Percentiles rank a stretch among this genome's conserved stretches.
These are phyloP conservation scores for Saitozyma podzolica DNA, from an alignment of 768 basidiomycete species.

Conservation along the genomic window DNA sequence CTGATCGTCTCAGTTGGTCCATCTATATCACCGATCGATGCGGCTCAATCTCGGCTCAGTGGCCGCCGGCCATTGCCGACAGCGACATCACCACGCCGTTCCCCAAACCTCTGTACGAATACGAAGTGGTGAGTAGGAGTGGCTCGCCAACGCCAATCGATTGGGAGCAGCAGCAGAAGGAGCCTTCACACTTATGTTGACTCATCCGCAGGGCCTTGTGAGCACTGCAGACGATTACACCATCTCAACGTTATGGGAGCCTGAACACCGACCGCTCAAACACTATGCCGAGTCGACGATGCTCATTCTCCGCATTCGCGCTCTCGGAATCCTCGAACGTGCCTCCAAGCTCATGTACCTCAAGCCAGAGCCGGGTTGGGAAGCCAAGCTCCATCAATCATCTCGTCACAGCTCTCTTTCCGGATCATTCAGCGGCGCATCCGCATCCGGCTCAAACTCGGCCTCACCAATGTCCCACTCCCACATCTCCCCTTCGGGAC, in stretches of 20 bases:
- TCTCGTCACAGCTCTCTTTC: constrained; percentile 1
- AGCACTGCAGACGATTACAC: constrained; percentile 20
- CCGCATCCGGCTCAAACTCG: background rate
- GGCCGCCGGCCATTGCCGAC: constrained; percentile 34
- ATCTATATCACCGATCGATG: constrained; percentile 36
- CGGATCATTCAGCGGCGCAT: background rate
- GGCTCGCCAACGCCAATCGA: background rate
- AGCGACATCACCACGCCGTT: constrained; percentile 37
- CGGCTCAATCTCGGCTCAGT: constrained; percentile 34
- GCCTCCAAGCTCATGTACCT: constrained; percentile 43
- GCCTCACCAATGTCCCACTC: background rate
- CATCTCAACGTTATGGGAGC: constrained; percentile 15
- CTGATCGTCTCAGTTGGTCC: constrained; percentile 33
- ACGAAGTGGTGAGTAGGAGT: constrained; percentile 36
- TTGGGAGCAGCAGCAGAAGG: background rate
- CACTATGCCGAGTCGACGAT: constrained; percentile 24
- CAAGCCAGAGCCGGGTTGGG: constrained; percentile 32
- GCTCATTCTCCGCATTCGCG: constrained; percentile 25
- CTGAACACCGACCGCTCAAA: constrained; percentile 10
- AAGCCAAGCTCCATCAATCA: background rate
- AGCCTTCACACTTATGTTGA: background rate
- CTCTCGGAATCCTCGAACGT: constrained; percentile 33
- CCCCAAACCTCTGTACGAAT: constrained; percentile 40
- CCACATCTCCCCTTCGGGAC: background rate
- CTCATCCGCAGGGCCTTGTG: constrained; percentile 23